Evolutionary conservation across 768 basidiomycete genomes (phyloP), one percentile per base, ranked within the genome.

Genomic region (Leccinellum albellum): DNA sequence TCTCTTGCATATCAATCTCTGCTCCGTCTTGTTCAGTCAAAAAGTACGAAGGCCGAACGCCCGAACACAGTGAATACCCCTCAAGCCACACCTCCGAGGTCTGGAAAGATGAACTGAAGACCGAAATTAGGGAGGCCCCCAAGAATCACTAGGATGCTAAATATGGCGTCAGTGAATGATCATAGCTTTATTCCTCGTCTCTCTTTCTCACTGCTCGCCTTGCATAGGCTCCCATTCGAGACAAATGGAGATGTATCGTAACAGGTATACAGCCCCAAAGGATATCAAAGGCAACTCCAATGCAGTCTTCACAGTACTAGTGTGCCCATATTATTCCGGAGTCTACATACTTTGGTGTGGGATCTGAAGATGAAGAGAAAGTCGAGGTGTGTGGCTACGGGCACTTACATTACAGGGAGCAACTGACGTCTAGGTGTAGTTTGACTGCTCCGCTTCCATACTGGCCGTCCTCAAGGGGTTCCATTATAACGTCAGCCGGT

Each of bases 181-280:
- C 6, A 13, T 23, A 37, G 26, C 49, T 29, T 24, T 50, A 44
- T 53, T 44, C 12, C 26, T 49, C 17, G 6, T 8, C 14, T 26
- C 13, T n/a, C 37, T 40, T 45, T 52, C 47, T 54, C 33, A 46
- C 17, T 35, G 33, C n/a, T 35, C 14, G 2, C 44, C 29, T 60
- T 51, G 12, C 29, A 53, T 21, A 74, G 75, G 74, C 76, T 48
- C 64, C 76, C 20, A 53, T 70, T 44, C 72, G 76, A 29, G 75
- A 78, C 55, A 66, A 62, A 5, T 73, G 58, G 61, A 69, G 64
- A 47, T 78, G 76, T 54, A 60, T 73, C 10, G 56, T 75, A 7
- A 69, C 70, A 13, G 70, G 67, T 49, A 21, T 14, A 13, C 17
- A 12, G 46, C 31, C 13, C 50, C 47, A 6, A 2, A 15, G 6